Conservation (phyloP, 768 basidiomycete species). For the Lactarius hengduanensis region DNA sequence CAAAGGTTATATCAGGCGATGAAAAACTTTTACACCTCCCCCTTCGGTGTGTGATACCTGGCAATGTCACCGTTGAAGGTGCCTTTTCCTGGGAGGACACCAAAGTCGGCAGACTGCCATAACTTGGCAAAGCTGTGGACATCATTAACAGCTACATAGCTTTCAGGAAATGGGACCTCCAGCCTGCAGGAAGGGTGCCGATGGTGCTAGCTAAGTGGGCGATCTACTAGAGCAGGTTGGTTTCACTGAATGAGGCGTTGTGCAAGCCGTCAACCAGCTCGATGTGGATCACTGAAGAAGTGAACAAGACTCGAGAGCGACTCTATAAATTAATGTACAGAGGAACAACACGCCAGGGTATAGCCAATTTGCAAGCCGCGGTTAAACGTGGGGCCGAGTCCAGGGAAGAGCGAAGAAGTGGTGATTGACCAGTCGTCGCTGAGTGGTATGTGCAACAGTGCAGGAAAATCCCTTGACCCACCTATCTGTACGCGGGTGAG, state of each 20-base stretch:
- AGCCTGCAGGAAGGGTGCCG: conserved; percentile 60
- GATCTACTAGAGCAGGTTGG: conserved; percentile 48
- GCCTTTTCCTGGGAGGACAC: conserved; percentile 56
- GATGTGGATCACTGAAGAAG: no score
- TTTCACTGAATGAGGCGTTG: conserved; percentile 44
- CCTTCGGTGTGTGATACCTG: conserved; percentile 28
- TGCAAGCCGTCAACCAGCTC: no score
- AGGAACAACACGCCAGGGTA: no score
- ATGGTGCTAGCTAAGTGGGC: conserved; percentile 50
- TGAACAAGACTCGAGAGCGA: no score
- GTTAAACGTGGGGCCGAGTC: no score
- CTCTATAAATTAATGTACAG: no score
- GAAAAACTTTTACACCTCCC: no score
- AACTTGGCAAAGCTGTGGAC: conserved; percentile 40
- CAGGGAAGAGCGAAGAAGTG: conserved; percentile 1
- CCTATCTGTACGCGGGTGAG: conserved; percentile 48
- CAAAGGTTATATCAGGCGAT: no score
- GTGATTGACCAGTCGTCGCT: conserved; percentile 43
- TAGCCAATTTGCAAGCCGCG: conserved; percentile 19
- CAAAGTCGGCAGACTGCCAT: conserved; percentile 60
- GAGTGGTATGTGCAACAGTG: conserved; percentile 46
- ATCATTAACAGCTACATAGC: no score
- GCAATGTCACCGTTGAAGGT: conserved; percentile 53
- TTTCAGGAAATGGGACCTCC: conserved; percentile 35
- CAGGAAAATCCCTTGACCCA: conserved; percentile 49